Evolutionary conservation across 192 early-diverging fungal species (phyloP), one percentile per base, ranked within the genome.

Genomic region (Coemansia sp.): DNA sequence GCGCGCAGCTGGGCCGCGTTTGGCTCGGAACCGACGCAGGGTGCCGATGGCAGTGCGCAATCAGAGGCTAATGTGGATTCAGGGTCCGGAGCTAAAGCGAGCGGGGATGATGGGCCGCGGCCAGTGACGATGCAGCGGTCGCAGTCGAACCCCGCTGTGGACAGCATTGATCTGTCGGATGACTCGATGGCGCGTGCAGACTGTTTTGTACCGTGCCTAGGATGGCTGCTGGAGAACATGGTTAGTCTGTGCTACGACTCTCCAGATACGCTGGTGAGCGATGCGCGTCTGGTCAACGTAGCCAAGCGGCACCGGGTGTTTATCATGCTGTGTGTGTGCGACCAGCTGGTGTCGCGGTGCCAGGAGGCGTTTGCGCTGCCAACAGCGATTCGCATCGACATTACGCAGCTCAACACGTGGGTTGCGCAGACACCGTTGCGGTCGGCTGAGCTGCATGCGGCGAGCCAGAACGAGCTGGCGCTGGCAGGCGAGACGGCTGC

Each of bases 201-300:
- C 62, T 74, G 81, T 14, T 61, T 88, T 23, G 89, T 87, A 8
- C 87, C 88, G 6, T 83, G 86, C 49, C 38, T 91, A n/a, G 88
- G 84, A 7, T 91, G 89, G 89, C 68, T 91, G 55, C 74, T 91
- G 52, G 87, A 88, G 58, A 85, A 87, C 26, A 85, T 88, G 83
- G 58, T 88, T 37, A 86, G 88, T 62, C 65, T 88, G 48, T 89
- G 88, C 78, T 85, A 86, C 46, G 84, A 85, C 59, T 79, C 84
- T 17, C 84, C 85, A 0, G 84, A 88, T 57, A 74, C 81, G 34
- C 67, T 85, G 40, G 77, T 81, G 36, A 80, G 77, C 25, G 81
- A 81, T 12, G 79, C 86, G 9, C 73, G 82, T 26, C 68, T 89
- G 36, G 73, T 91, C 14, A 86, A 88, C 55, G 70, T 86, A 61